Conservation (phyloP, 2,329 filamentous ascomycete genomes). For the Ophiostoma angusticollis region DNA sequence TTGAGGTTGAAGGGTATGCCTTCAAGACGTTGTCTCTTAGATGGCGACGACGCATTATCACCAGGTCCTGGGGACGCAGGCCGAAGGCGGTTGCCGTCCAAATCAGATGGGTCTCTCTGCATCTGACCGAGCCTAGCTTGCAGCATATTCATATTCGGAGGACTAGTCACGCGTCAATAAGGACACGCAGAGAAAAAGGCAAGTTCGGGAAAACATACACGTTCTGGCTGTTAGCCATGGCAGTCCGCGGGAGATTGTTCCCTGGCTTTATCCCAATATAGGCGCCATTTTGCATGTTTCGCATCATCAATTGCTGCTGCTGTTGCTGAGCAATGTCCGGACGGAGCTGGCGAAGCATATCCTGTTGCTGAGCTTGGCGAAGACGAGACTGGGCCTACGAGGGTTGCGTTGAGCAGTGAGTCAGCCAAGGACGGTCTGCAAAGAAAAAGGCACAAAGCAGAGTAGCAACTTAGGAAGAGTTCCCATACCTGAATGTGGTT, state of each 20-base stretch:
- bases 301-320: conserved; percentile 55
- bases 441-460: background rate
- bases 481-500: conserved; percentile 63
- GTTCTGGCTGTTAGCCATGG: conserved; percentile 66
- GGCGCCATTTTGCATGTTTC: conserved; percentile 47
- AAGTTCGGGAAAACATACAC: conserved; percentile 38
- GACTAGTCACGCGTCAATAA: conserved; percentile 28
- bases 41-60: conserved; percentile 84
- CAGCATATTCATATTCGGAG: conserved; percentile 58
- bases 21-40: conserved; percentile 76
- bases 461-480: background rate
- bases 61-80: conserved; percentile 70
- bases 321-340: conserved; percentile 37
- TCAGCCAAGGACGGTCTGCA: too few species aligned
- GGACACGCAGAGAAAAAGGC: background rate
- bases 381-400: conserved; percentile 52
- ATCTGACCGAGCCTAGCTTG: conserved; percentile 60
- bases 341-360: conserved; percentile 62
- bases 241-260: conserved; percentile 57
- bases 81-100: conserved; percentile 71
- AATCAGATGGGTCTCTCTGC: conserved; percentile 75
- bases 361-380: conserved; percentile 64
- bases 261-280: conserved; percentile 46
- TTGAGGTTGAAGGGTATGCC: conserved; percentile 61
- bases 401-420: background rate